Evolutionary conservation across 192 early-diverging fungal species (phyloP), one percentile per base, ranked within the genome.

Genomic region (Coemansia sp.): DNA sequence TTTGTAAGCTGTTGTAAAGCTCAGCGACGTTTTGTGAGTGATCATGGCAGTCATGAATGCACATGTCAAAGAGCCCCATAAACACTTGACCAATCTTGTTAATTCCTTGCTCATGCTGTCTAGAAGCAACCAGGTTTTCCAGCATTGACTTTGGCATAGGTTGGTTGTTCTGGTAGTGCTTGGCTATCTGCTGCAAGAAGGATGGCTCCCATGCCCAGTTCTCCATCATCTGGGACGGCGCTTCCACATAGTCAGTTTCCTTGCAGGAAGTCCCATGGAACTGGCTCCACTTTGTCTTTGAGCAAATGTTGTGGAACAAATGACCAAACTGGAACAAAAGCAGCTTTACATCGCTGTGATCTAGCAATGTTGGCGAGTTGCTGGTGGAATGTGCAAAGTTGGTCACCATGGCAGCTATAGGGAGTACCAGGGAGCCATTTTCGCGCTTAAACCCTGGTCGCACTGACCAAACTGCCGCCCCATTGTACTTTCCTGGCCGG

Each of bases 211-310:
- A 86, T 15, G 79, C 73, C 85, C 80, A 85, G 64, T 88, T 90
- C 60, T 90, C 88, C 20, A 90, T 70, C 87, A 91, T 88, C 76
- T 89, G 87, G 21, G 83, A 84, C n/a, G 89, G 89, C 9, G 85
- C 85, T 72, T 91, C 89, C 14, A 91, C 82, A 68, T 90, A 91
- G 64, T 91, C 88, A 40, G 68, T 56, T 87, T 82, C 43, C 83
- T 68, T 26, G 37, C 32, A 26, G 9, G 69, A 58, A 10, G 86
- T 88, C 28, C 86, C 87, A 34, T 87, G 83, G 46, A 90, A 88
- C 1, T 82, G 64, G 9, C 76, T 74, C 26, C 71, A 84, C 56
- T 82, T 85, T 10, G 87, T 87, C 32, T 79, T 60, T 40, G 83
- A 81, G 63, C 85, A 88, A 7, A 90, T 34, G 23, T 69, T 65